A percentile compares a stretch with the other conserved stretches of the same genome.
Conservation (phyloP, 108 stramenopile genomes). For the Conticribra guillardii region DNA sequence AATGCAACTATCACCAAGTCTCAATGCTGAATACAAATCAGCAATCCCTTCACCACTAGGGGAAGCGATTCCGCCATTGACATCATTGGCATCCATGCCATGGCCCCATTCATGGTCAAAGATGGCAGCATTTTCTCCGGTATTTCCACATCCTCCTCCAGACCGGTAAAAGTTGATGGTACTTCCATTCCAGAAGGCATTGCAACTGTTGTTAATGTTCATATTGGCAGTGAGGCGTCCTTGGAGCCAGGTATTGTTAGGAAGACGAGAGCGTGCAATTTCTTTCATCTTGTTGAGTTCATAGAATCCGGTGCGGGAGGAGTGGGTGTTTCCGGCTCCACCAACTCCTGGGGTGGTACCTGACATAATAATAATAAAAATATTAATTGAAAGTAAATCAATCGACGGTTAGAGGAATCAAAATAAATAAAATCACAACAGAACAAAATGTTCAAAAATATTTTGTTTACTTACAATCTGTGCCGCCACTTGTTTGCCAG, state of each 20-base stretch:
- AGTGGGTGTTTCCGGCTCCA: conserved; percentile 13
- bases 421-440: no score
- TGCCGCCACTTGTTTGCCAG: no score
- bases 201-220: conserved; percentile 22
- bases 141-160: conserved; percentile 28
- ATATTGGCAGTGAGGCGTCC: conserved; percentile 6
- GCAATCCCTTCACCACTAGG: conserved; percentile 45
- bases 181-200: conserved; percentile 27
- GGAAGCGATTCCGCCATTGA: conserved; percentile 20
- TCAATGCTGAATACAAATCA: conserved; percentile 31
- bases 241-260: conserved; percentile 19
- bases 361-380: no score
- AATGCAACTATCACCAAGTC: conserved; percentile 33
- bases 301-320: conserved; percentile 22
- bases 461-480: conserved; percentile 6
- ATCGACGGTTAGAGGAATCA: no score
- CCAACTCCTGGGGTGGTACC: not conserved
- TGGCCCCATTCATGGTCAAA: conserved; percentile 26
- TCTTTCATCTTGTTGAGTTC: conserved; percentile 29
- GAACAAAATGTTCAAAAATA: no score
- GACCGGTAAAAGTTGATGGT: conserved; percentile 25
- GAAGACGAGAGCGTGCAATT: conserved; percentile 23
- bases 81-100: conserved; percentile 22
- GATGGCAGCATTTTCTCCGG: conserved; percentile 14
- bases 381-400: no score